These are phyloP conservation scores for Toxicodendron radicans DNA, from an alignment of 345 rosid species.

Conservation along the genomic window DNA sequence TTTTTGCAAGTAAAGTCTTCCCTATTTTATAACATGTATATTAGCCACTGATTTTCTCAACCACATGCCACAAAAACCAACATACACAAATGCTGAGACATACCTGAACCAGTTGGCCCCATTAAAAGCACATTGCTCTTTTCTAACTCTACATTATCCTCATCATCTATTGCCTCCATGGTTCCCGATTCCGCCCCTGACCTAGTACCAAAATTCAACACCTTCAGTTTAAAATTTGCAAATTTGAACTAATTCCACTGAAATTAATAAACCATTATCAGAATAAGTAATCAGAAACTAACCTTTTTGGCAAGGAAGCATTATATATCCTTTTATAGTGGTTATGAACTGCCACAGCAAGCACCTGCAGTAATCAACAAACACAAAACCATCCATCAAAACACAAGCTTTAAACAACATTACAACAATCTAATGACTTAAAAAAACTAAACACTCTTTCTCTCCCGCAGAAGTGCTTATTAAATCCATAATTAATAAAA, in stretches of 20 bases:
- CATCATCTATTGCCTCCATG: slow-evolving; percentile 54
- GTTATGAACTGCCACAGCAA: slow-evolving; percentile 90
- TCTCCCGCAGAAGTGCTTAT: no score
- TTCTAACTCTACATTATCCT: slow-evolving; percentile 82
- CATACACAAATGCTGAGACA: slow-evolving; percentile 15
- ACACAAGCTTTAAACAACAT: background rate
- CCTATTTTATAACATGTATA: slow-evolving; percentile 43
- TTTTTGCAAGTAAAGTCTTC: slow-evolving; percentile 84
- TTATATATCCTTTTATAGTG: slow-evolving; percentile 89
- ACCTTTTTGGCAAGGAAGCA: slow-evolving; percentile 70
- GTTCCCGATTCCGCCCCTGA: slow-evolving; percentile 61
- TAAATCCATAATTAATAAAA: no score
- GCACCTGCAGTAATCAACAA: slow-evolving; percentile 50
- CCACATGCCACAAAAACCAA: slow-evolving; percentile 1
- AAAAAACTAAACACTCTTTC: background rate
- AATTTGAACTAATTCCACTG: background rate
- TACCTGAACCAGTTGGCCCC: slow-evolving; percentile 99
- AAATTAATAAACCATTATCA: background rate
- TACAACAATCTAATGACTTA: background rate
- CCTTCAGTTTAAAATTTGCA: slow-evolving; percentile 26
- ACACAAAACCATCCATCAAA: background rate
- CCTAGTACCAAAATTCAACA: slow-evolving; percentile 62
- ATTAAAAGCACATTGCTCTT: slow-evolving; percentile 95
- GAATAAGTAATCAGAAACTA: slow-evolving; percentile 30
- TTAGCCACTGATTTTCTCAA: slow-evolving; percentile 17